Evolutionary conservation across 1,284 basidiomycete genomes (phyloP), one percentile per base, ranked within the genome.

Genomic region (Porogramme epimiltina): DNA sequence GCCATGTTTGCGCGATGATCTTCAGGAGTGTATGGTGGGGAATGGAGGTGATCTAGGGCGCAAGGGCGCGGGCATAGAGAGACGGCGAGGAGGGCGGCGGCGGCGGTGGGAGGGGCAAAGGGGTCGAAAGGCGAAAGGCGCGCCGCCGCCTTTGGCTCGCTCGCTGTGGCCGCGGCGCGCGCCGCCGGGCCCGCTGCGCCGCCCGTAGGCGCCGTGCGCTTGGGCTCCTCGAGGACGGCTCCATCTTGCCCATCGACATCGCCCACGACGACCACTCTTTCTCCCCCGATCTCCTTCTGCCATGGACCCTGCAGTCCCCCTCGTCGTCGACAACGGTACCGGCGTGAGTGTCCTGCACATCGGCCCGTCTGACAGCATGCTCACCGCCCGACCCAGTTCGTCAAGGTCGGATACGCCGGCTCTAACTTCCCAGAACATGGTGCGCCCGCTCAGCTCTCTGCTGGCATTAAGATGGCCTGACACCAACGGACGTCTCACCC

Each of bases 401-500:
- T 99, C 66, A 99, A 98, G 82, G 95, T 96, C 42, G 96, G 96
- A 53, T 99, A 93, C 70, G 95, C 95, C 53, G 97, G 95, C 57
- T 95, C 93, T 63, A 97, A 99, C 79, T 99, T 99, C 72, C 97
- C 97, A 55, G 93, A 96, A 75, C 89, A 97, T 83, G 93, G 93
- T 92, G 65, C 65, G 81, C 34, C 5, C 34, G 34, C 48, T 18
- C 33, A 34, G 25, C 33, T 47, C 33, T 31, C 34, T 10, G 34
- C n/a, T n/a, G 5, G 16, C 34, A 4, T 37, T 16, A n/a, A n/a
- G n/a, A n/a, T n/a, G 10, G 34, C n/a, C 10, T 37, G 9, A 6
- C 5, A 13, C 5, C n/a, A 9, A 13, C 5, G 38, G 38, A 18
- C 23, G 26, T 28, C 24, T 49, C n/a, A 16, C 23, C n/a, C 16